These are phyloP conservation scores for Metschnikowia colocasiae DNA, from an alignment of 805 yeast genomes.

Conservation along the genomic window DNA sequence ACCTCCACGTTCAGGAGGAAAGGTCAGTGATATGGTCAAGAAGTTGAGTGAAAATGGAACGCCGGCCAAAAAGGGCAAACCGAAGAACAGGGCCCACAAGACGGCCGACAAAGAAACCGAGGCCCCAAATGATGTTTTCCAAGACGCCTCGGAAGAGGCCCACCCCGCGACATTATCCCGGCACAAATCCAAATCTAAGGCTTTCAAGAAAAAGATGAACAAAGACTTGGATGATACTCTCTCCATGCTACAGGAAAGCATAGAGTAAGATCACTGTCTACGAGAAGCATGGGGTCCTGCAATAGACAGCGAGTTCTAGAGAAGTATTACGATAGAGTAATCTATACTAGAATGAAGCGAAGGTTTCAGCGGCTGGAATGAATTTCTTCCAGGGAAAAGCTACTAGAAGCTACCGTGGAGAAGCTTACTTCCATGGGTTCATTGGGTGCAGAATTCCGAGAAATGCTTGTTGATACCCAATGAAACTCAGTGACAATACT, in stretches of 20 bases:
- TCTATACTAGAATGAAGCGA: no score
- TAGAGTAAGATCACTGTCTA: constrained; percentile 13
- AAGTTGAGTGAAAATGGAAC: background rate
- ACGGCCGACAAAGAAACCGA: background rate
- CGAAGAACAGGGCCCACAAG: background rate
- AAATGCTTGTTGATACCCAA: no score
- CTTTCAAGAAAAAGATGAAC: constrained; percentile 32
- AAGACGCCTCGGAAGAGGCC: constrained; percentile 14
- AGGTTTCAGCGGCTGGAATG: no score
- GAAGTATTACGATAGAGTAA: no score
- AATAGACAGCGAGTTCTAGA: no score
- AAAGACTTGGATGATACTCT: constrained; percentile 35
- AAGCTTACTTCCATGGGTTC: no score
- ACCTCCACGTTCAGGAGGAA: background rate
- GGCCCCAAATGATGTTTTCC: background rate
- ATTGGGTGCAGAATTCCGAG: no score
- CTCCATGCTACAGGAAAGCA: constrained; percentile 38
- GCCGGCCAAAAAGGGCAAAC: background rate
- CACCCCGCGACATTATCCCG: constrained; percentile 21
- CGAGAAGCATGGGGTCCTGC: no score
- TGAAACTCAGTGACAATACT: no score
- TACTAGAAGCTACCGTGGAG: no score
- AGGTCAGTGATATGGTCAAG: background rate
- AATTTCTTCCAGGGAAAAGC: no score
- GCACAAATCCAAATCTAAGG: constrained; percentile 32